phyloP scores from a whole-genome alignment of 1,284 basidiomycete genomes.

The Schizopora paradoxa region DNA sequence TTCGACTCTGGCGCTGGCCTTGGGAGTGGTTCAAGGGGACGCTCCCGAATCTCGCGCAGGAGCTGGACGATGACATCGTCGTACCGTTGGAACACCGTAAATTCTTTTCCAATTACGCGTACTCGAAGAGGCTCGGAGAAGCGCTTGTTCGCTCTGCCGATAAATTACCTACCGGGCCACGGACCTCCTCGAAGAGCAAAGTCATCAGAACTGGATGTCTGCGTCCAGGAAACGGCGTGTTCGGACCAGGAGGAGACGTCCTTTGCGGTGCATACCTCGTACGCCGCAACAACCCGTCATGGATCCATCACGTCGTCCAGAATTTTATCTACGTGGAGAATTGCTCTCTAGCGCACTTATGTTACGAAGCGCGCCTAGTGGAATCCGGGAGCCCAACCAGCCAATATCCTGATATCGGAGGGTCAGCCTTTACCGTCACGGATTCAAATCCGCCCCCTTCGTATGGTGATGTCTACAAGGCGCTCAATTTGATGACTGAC shows the following conservation, averaged over 20 bases:
- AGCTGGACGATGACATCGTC: conserved; percentile 47
- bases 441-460: conserved; percentile 58
- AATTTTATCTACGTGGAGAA: conserved; percentile 72
- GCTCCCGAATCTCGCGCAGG: conserved; percentile 50
- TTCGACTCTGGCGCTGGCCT: conserved; percentile 62
- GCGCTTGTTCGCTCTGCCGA: conserved; percentile 51
- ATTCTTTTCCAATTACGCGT: conserved; percentile 70
- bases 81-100: conserved; percentile 45
- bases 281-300: conserved; percentile 54
- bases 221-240: conserved; percentile 70
- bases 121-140: conserved; percentile 53
- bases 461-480: conserved; percentile 54
- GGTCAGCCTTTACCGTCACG: conserved; percentile 57
- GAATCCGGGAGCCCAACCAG: conserved; percentile 32
- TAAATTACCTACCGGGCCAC: conserved; percentile 32
- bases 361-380: conserved; percentile 63
- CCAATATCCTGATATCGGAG: conserved; percentile 53
- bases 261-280: conserved; percentile 56
- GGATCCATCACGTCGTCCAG: conserved; percentile 52
- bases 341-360: conserved; percentile 60
- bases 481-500: conserved; percentile 42
- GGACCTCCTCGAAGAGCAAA: conserved; percentile 15
- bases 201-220: conserved; percentile 60
- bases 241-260: conserved; percentile 68
- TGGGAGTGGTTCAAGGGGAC: conserved; percentile 64